Percentiles rank a stretch among this genome's conserved stretches.
These are phyloP conservation scores for Fusarium multiceps DNA, from an alignment of 2,329 filamentous ascomycete species.

Conservation along the genomic window DNA sequence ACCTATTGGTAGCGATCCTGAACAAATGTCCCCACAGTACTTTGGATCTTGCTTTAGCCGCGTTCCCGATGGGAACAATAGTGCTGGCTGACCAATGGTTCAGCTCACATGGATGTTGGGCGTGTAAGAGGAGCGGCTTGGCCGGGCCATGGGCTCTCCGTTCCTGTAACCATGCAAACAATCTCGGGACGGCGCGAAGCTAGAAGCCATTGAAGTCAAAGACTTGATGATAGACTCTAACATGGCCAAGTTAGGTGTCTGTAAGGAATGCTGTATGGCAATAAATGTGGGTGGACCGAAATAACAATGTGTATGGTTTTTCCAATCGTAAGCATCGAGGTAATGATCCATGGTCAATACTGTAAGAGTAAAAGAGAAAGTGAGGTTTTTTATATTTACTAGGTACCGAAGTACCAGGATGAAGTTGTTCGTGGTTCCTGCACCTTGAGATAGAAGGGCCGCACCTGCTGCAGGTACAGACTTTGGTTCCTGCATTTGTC, in stretches of 20 bases:
- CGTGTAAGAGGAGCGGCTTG: neutral
- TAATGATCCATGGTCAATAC: neutral
- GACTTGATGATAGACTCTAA: neutral
- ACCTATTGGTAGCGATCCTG: neutral
- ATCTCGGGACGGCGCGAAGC: constrained; percentile 23
- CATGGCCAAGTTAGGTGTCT: constrained; percentile 9
- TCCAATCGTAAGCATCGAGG: neutral
- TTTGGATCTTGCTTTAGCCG: neutral
- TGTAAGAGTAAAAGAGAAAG: neutral
- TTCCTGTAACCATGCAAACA: constrained; percentile 3
- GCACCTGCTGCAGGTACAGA: constrained; percentile 15
- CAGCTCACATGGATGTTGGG: neutral
- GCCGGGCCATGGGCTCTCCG: neutral
- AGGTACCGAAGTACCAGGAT: neutral
- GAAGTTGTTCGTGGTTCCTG: neutral
- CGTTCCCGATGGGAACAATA: neutral
- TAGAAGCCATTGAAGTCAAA: constrained; percentile 26
- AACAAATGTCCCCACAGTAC: neutral
- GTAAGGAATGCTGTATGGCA: constrained; percentile 29
- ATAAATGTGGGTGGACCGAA: constrained; percentile 5
- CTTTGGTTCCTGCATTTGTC: constrained; percentile 21
- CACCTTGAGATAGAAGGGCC: neutral
- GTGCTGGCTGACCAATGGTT: neutral
- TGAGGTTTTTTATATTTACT: neutral
- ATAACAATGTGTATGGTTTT: neutral